Percentiles rank a stretch among this genome's conserved stretches.
Conservation (phyloP, 1,139 yeast genomes). For the Debaryomycetaceae sp. region DNA sequence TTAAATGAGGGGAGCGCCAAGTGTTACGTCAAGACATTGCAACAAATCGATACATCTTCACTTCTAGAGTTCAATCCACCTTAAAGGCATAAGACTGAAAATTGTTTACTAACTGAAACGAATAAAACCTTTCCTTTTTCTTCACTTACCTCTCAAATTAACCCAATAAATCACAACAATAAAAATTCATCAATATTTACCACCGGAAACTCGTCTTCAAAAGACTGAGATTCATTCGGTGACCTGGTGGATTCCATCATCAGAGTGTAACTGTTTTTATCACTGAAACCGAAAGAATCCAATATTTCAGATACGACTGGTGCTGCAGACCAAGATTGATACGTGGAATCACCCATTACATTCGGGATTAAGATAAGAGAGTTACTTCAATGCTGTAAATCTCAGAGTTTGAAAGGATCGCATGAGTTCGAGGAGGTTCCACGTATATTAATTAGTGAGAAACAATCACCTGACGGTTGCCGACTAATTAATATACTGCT, state of each 20-base stretch:
- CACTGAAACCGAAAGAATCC: slow-evolving; percentile 8
- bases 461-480: slow-evolving; percentile 13
- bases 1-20: slow-evolving; percentile 5
- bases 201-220: background rate
- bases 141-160: background rate
- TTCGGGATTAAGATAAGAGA: slow-evolving; percentile 9
- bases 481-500: slow-evolving; percentile 23
- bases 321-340: slow-evolving; percentile 37
- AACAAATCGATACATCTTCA: too few relatives aligned
- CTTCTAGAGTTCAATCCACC: too few relatives aligned
- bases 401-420: slow-evolving; percentile 3
- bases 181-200: slow-evolving; percentile 8
- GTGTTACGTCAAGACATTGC: too few relatives aligned
- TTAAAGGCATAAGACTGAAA: too few relatives aligned
- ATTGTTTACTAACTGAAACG: too few relatives aligned
- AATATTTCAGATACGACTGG: slow-evolving; percentile 33
- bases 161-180: slow-evolving; percentile 6
- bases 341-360: slow-evolving; percentile 9
- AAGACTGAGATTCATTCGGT: background rate
- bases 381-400: slow-evolving; percentile 41
- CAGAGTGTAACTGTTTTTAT: background rate
- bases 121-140: background rate
- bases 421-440: slow-evolving; percentile 12
- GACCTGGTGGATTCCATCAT: background rate
- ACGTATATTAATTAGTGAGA: slow-evolving; percentile 24